Evolutionary conservation across 768 basidiomycete genomes (phyloP).

Genomic region (Leucosporidium scottii): DNA sequence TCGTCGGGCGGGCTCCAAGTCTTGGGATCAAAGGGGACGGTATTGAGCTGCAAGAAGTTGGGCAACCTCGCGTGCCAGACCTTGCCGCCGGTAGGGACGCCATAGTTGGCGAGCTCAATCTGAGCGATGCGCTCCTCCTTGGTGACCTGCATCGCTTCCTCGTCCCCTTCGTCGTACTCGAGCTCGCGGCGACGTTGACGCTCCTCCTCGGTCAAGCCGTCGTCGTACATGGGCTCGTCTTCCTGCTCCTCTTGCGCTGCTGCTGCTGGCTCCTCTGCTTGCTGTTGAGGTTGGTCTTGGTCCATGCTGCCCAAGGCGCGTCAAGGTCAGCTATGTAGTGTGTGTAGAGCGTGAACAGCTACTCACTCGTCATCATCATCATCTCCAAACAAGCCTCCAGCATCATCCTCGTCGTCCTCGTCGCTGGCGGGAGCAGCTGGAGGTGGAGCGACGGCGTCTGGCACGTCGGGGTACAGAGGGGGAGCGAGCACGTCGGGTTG

Average conservation of each 20-base stretch:
- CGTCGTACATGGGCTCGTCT: slow-evolving; percentile 38
- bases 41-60: slow-evolving; percentile 83
- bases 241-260: slow-evolving; percentile 10
- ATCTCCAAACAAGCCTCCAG: slow-evolving; percentile 36
- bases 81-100: slow-evolving; percentile 46
- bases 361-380: slow-evolving; percentile 22
- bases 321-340: background rate
- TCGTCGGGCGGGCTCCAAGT: slow-evolving; percentile 77
- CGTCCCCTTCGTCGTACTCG: slow-evolving; percentile 43
- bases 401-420: slow-evolving; percentile 17
- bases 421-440: too few species aligned
- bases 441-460: too few species aligned
- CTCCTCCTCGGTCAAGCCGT: slow-evolving; percentile 50
- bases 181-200: slow-evolving; percentile 28
- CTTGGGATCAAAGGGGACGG: slow-evolving; percentile 81
- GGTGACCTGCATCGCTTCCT: slow-evolving; percentile 30
- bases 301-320: background rate
- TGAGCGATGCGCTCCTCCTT: slow-evolving; percentile 44
- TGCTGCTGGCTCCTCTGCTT: background rate
- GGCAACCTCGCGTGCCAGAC: slow-evolving; percentile 79
- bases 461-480: too few species aligned
- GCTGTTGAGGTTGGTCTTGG: slow-evolving; percentile 1
- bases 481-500: too few species aligned
- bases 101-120: slow-evolving; percentile 67
- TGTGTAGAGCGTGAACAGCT: background rate